phyloP scores from a whole-genome alignment of 2,329 filamentous ascomycete genomes.

The Ophiostoma sp. region DNA sequence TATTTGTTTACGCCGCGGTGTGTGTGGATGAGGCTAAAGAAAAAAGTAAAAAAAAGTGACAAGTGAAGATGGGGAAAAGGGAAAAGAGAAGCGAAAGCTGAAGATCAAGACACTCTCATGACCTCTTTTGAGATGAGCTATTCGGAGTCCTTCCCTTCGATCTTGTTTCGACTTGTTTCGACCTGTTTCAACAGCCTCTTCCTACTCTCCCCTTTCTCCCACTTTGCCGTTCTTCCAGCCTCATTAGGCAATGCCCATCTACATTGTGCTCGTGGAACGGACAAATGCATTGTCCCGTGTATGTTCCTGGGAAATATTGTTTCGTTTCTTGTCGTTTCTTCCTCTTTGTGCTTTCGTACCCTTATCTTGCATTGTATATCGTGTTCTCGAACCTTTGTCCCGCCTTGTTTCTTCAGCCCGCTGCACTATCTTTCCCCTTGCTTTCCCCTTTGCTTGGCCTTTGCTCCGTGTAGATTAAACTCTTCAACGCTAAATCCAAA shows the following conservation, averaged over 20 bases:
- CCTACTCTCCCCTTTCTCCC: background rate
- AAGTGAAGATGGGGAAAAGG: background rate
- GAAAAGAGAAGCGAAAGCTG: background rate
- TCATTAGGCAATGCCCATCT: background rate
- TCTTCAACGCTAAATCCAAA: background rate
- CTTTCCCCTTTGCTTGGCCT: background rate
- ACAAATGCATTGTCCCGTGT: background rate
- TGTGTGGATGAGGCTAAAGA: background rate
- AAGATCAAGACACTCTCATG: background rate
- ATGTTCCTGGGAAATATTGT: background rate
- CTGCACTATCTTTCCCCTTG: background rate
- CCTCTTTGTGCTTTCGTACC: background rate
- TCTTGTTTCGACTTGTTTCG: conserved; percentile 18
- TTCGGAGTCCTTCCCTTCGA: background rate
- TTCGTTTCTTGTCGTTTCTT: background rate
- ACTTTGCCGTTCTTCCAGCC: background rate
- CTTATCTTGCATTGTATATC: background rate
- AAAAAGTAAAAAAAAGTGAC: too few species aligned
- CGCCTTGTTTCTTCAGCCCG: background rate
- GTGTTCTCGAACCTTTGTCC: background rate
- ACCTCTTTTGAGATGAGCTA: background rate
- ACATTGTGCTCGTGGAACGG: background rate
- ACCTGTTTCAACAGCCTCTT: conserved; percentile 16
- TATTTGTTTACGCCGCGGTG: background rate
- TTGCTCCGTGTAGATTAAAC: conserved; percentile 5